Evolutionary conservation across 2,329 filamentous ascomycete species (phyloP).

Genomic region (Aspergillus brunneoviolaceus): DNA sequence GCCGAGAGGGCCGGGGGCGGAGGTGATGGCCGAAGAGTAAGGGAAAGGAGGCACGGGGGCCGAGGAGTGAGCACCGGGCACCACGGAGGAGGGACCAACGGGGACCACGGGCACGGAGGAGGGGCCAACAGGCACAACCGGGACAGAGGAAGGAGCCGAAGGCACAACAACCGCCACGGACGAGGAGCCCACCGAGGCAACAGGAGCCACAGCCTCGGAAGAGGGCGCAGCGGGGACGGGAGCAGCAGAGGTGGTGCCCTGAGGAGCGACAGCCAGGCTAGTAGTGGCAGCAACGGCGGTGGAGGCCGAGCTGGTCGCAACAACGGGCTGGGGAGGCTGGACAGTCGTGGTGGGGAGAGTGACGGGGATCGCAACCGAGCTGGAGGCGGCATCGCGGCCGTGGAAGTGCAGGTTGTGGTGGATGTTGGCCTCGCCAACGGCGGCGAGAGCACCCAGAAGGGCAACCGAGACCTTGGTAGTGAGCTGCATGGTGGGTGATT

Average conservation of each 20-base stretch:
- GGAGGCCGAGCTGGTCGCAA: not conserved
- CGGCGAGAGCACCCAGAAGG: slow-evolving; percentile 37
- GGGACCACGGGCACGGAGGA: slow-evolving; percentile 4
- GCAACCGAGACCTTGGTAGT: slow-evolving; percentile 36
- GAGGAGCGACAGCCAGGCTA: not conserved
- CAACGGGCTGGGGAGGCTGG: not conserved
- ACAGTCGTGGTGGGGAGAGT: not conserved
- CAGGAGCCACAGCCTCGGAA: not conserved
- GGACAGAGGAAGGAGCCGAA: not conserved
- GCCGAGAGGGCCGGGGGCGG: slow-evolving; percentile 20
- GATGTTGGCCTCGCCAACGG: slow-evolving; percentile 34
- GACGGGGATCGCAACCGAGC: not conserved
- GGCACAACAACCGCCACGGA: not conserved
- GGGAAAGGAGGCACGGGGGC: not conserved
- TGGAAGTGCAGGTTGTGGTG: slow-evolving; percentile 26
- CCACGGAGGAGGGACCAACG: not conserved
- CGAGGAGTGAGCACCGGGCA: not conserved
- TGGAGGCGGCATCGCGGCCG: slow-evolving; percentile 14
- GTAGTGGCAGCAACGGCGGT: not conserved
- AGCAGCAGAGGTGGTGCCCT: not conserved
- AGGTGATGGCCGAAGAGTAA: slow-evolving; percentile 7
- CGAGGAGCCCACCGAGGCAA: not conserved
- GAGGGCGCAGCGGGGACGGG: not conserved
- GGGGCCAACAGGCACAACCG: not conserved
- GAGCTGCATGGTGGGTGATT: slow-evolving; percentile 42